These are phyloP conservation scores for Leccinum imitatum DNA, from an alignment of 768 basidiomycete species.

Conservation along the genomic window DNA sequence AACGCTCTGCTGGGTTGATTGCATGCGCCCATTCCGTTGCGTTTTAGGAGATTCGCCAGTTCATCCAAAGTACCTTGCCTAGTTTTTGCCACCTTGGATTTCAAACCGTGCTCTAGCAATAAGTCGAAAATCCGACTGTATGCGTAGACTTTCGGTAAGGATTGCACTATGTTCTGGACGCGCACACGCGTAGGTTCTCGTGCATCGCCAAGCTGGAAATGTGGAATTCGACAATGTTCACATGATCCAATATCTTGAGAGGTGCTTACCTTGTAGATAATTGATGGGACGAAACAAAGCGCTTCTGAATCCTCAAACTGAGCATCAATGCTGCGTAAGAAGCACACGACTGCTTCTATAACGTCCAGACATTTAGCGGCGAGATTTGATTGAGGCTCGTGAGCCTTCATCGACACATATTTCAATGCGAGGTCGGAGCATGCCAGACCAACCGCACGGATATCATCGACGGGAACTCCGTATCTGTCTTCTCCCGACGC, in stretches of 20 bases:
- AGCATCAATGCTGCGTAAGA: slow-evolving; percentile 70
- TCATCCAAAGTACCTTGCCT: slow-evolving; percentile 87
- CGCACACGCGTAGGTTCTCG: slow-evolving; percentile 78
- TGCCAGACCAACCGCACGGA: slow-evolving; percentile 68
- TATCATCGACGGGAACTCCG: slow-evolving; percentile 43
- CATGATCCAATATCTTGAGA: neutral
- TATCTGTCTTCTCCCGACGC: slow-evolving; percentile 55
- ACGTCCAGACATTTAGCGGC: slow-evolving; percentile 86
- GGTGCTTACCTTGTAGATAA: slow-evolving; percentile 78
- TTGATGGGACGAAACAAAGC: slow-evolving; percentile 81
- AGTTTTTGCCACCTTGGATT: slow-evolving; percentile 89
- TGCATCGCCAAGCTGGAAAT: slow-evolving; percentile 82
- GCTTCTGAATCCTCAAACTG: slow-evolving; percentile 87
- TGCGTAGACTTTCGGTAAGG: slow-evolving; percentile 86
- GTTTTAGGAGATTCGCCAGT: slow-evolving; percentile 70
- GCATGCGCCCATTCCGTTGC: slow-evolving; percentile 79
- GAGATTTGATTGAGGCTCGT: slow-evolving; percentile 90
- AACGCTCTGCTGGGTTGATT: slow-evolving; percentile 77
- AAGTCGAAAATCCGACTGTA: slow-evolving; percentile 90
- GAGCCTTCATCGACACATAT: slow-evolving; percentile 86
- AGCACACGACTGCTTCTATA: slow-evolving; percentile 72
- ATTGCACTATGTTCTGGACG: slow-evolving; percentile 82
- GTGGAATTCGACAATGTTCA: slow-evolving; percentile 4
- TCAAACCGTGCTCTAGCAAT: slow-evolving; percentile 84
- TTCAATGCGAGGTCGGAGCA: slow-evolving; percentile 92